A percentile compares a stretch with the other conserved stretches of the same genome.
These are phyloP conservation scores for Ceratobasidium sp. DNA, from an alignment of 1,284 basidiomycete species.

Conservation along the genomic window DNA sequence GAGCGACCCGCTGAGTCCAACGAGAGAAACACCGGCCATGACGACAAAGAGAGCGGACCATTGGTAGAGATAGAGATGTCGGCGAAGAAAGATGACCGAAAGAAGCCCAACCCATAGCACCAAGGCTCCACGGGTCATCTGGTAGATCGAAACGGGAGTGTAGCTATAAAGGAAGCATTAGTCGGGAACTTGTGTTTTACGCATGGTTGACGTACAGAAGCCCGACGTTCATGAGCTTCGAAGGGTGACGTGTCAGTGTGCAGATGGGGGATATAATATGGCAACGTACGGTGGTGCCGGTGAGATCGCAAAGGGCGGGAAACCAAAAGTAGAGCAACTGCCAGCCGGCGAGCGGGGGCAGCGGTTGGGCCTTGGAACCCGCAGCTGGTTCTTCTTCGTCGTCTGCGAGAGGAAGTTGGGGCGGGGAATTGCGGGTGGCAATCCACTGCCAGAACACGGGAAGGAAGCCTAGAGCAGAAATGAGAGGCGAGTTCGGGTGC, in stretches of 20 bases:
- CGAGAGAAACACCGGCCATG: constrained; percentile 88
- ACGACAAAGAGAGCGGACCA: constrained; percentile 93
- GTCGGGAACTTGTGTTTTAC: background rate
- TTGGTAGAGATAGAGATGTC: constrained; percentile 81
- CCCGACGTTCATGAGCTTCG: constrained; percentile 91
- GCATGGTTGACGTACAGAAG: constrained; percentile 60
- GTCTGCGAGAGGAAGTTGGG: constrained; percentile 58
- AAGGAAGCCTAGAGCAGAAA: constrained; percentile 67
- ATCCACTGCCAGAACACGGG: constrained; percentile 74
- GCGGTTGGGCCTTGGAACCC: constrained; percentile 50
- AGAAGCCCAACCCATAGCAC: constrained; percentile 96
- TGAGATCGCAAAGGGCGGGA: constrained; percentile 87
- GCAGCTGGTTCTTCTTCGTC: constrained; percentile 54
- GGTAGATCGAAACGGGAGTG: constrained; percentile 96
- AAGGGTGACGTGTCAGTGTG: constrained; percentile 39
- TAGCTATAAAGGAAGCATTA: constrained; percentile 53
- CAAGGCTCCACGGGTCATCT: constrained; percentile 83
- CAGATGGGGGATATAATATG: constrained; percentile 33
- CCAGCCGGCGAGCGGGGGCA: constrained; percentile 62
- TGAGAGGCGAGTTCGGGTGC: constrained; percentile 36
- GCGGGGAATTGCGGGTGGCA: constrained; percentile 51
- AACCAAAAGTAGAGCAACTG: constrained; percentile 81
- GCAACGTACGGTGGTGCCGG: constrained; percentile 75
- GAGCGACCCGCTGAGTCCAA: constrained; percentile 90
- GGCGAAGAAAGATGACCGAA: constrained; percentile 89